Percentiles rank a stretch among this genome's conserved stretches.
These are phyloP conservation scores for Sclerotinia spermophila DNA, from an alignment of 2,329 filamentous ascomycete genomes.

Conservation along the genomic window DNA sequence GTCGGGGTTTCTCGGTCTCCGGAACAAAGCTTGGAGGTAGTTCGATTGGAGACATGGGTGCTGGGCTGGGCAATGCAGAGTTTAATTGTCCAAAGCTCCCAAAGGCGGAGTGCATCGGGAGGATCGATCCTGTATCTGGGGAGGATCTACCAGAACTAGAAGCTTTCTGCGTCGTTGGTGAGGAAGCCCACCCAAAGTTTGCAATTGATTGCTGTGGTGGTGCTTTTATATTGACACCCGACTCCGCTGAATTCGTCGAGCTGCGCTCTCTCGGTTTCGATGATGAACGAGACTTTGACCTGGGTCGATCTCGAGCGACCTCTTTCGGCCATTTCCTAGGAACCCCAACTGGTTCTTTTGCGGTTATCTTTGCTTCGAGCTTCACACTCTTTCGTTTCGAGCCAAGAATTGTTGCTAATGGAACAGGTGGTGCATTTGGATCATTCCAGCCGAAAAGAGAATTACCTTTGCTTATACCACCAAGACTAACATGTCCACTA, in stretches of 20 bases:
- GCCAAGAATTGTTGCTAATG: slow-evolving; percentile 40
- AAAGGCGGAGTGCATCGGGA: background rate
- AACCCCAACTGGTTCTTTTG: slow-evolving; percentile 23
- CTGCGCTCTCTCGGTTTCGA: slow-evolving; percentile 26
- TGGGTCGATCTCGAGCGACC: slow-evolving; percentile 23
- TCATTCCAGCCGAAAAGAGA: slow-evolving; percentile 60
- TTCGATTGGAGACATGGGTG: background rate
- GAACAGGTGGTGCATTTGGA: slow-evolving; percentile 48
- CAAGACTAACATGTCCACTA: slow-evolving; percentile 47
- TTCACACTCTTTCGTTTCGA: slow-evolving; percentile 25
- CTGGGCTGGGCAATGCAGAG: background rate
- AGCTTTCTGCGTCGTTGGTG: background rate
- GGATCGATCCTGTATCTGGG: background rate
- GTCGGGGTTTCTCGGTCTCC: background rate
- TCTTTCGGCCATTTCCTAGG: slow-evolving; percentile 34
- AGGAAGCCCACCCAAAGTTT: slow-evolving; percentile 30
- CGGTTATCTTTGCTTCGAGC: slow-evolving; percentile 10
- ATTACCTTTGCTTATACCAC: slow-evolving; percentile 45
- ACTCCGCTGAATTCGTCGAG: slow-evolving; percentile 24
- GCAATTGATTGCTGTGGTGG: slow-evolving; percentile 21
- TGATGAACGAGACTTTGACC: slow-evolving; percentile 25
- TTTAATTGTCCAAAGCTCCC: background rate
- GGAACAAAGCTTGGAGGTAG: slow-evolving; percentile 5
- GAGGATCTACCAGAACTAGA: background rate
- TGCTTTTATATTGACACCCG: slow-evolving; percentile 16